phyloP scores from a whole-genome alignment of 805 yeast genomes.

The Danielozyma ontarioensis region DNA sequence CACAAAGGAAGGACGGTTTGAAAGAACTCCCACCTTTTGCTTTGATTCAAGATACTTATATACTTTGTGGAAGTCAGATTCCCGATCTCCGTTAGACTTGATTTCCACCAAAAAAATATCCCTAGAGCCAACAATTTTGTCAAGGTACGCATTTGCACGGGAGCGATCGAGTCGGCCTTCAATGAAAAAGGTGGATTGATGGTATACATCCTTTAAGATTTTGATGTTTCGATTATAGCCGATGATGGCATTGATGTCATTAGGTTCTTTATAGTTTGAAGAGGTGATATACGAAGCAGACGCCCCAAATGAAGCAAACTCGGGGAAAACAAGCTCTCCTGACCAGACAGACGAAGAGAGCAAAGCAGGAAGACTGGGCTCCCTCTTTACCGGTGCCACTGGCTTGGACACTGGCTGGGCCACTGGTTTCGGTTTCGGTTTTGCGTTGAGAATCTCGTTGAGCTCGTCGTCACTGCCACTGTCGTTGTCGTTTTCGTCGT shows the following conservation, averaged over 20 bases:
- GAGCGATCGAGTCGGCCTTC: constrained; percentile 58
- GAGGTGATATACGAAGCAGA: constrained; percentile 34
- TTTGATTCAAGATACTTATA: constrained; percentile 42
- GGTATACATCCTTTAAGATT: constrained; percentile 24
- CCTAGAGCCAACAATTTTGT: constrained; percentile 41
- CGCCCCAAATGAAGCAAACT: constrained; percentile 41
- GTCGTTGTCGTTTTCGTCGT: constrained; percentile 4
- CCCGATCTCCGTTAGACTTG: constrained; percentile 12
- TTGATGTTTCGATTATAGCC: constrained; percentile 20
- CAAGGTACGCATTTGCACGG: constrained; percentile 55
- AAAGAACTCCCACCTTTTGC: constrained; percentile 56
- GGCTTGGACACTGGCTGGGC: neutral
- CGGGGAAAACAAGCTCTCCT: constrained; percentile 46
- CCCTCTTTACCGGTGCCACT: neutral
- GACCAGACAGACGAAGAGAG: constrained; percentile 31
- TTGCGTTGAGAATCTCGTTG: constrained; percentile 3
- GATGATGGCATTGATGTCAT: constrained; percentile 10
- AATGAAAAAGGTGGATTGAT: constrained; percentile 32
- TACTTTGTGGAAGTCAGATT: constrained; percentile 23
- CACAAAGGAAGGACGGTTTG: constrained; percentile 43
- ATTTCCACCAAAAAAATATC: constrained; percentile 51
- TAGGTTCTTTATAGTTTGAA: constrained; percentile 17
- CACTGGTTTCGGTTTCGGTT: constrained; percentile 1
- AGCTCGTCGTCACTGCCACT: constrained; percentile 1
- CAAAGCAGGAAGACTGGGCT: neutral